phyloP scores from a whole-genome alignment of 2,329 filamentous ascomycete genomes.

The Colletotrichum lindemuthianum region DNA sequence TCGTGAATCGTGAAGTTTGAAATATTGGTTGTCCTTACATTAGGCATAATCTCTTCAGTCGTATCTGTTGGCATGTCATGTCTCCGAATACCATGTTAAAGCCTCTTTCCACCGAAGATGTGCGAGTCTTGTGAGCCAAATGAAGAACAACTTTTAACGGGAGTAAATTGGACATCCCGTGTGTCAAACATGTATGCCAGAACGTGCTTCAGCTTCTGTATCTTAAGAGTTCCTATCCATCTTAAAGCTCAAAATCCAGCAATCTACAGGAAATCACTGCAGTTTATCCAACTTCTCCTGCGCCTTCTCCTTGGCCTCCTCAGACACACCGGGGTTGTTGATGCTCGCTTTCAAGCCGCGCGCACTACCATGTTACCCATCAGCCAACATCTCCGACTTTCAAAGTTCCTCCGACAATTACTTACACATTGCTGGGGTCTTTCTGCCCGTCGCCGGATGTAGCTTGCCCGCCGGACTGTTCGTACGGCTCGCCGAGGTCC shows the following conservation, averaged over 20 bases:
- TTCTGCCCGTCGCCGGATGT: background rate
- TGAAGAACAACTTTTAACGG: too few species aligned
- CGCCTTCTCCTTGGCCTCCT: background rate
- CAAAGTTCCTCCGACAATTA: background rate
- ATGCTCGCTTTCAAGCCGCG: background rate
- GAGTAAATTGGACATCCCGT: too few species aligned
- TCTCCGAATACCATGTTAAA: too few species aligned
- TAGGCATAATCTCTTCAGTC: too few species aligned
- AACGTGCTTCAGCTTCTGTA: too few species aligned
- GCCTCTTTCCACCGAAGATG: too few species aligned
- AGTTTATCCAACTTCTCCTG: background rate
- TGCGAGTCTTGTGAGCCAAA: too few species aligned
- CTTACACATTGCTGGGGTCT: background rate
- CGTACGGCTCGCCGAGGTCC: background rate
- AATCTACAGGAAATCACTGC: background rate
- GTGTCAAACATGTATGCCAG: too few species aligned
- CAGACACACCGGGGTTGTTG: background rate
- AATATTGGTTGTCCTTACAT: background rate
- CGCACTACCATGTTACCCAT: background rate
- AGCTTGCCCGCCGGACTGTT: background rate
- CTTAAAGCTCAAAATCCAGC: background rate
- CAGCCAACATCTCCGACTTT: too few species aligned
- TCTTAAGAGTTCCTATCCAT: too few species aligned
- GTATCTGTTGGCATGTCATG: too few species aligned
- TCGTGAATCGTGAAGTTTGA: background rate